phyloP scores from a whole-genome alignment of 2,329 filamentous ascomycete genomes.

The Orbilia javanica region DNA sequence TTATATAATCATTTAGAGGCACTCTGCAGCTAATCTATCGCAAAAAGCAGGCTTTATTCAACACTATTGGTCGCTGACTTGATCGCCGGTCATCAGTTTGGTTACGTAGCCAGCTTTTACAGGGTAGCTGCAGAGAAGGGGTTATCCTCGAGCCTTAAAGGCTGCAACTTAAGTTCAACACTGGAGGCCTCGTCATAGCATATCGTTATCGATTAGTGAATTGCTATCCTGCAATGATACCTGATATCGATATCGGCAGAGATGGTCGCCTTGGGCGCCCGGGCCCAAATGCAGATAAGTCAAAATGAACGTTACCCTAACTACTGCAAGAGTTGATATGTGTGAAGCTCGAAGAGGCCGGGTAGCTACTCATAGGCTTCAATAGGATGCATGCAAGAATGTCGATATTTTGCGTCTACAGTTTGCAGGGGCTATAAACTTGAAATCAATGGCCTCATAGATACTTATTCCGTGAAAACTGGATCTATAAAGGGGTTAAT shows the following conservation, averaged over 20 bases:
- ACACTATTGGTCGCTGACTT: neutral
- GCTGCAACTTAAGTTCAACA: constrained; percentile 9
- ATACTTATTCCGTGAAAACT: too few relatives aligned
- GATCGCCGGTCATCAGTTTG: neutral
- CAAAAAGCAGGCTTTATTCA: neutral
- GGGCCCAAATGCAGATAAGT: neutral
- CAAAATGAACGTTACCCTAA: neutral
- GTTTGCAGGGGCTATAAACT: too few relatives aligned
- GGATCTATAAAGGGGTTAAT: too few relatives aligned
- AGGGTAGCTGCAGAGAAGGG: neutral
- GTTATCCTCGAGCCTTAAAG: constrained; percentile 13
- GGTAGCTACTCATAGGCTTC: too few relatives aligned
- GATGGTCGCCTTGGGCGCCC: neutral
- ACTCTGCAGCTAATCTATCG: neutral
- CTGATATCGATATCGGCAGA: neutral
- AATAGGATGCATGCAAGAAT: too few relatives aligned
- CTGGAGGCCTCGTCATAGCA: neutral
- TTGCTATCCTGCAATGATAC: neutral
- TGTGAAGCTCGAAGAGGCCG: neutral
- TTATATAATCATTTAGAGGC: neutral
- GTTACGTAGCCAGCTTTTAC: too few relatives aligned
- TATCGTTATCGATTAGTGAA: neutral
- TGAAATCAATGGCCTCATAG: too few relatives aligned
- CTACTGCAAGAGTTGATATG: neutral
- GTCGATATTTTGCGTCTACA: neutral